Evolutionary conservation across 2,329 filamentous ascomycete species (phyloP).

Genomic region (Sporothrix euskadiensis): DNA sequence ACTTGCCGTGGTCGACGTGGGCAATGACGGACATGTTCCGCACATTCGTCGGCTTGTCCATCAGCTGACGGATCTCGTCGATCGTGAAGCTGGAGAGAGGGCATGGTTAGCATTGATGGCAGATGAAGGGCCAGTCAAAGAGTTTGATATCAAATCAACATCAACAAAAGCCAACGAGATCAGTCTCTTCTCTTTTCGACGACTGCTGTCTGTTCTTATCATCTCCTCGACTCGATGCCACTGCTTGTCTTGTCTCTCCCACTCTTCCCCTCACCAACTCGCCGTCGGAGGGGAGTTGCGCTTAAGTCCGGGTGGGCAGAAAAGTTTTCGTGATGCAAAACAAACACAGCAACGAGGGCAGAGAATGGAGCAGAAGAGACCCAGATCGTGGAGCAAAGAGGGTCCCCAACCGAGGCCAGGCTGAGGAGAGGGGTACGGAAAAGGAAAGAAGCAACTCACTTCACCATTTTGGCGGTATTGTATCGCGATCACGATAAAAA

Average conservation of each 20-base stretch:
- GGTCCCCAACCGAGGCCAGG: neutral
- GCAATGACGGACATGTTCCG: conserved; percentile 81
- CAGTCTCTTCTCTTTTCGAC: neutral
- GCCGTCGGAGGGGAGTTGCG: conserved; percentile 28
- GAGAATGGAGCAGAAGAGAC: neutral
- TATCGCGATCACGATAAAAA: conserved; percentile 35
- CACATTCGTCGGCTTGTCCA: conserved; percentile 72
- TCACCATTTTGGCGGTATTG: conserved; percentile 98
- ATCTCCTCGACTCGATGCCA: neutral
- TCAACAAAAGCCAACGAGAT: neutral
- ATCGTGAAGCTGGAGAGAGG: conserved; percentile 83
- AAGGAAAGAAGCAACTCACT: conserved; percentile 66
- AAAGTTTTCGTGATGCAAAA: conserved; percentile 20
- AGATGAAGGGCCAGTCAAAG: neutral
- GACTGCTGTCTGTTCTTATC: neutral
- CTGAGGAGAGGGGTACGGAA: neutral
- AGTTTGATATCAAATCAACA: neutral
- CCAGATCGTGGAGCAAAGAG: neutral
- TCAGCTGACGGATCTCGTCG: conserved; percentile 80
- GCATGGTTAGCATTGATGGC: conserved; percentile 47
- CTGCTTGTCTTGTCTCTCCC: neutral
- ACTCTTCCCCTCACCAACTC: neutral
- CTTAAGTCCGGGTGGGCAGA: conserved; percentile 34
- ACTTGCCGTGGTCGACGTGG: conserved; percentile 99
- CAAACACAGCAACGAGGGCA: neutral